Evolutionary conservation across 1,284 basidiomycete species (phyloP).

Genomic region (Cutaneotrichosporon spelunceum): DNA sequence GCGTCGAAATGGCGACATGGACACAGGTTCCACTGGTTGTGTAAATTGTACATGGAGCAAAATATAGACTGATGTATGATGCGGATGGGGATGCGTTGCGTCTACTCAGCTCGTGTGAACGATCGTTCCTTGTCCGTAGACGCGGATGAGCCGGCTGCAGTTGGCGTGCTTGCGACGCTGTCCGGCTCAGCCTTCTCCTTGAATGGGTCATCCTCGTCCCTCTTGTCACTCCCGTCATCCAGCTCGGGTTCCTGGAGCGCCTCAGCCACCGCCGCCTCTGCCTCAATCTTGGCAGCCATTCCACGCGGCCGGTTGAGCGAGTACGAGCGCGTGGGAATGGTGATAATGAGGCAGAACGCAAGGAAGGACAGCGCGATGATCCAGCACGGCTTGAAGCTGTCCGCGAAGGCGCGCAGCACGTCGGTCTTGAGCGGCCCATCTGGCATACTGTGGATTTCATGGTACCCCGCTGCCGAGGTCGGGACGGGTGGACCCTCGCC

Average conservation of each 20-base stretch:
- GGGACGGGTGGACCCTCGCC: constrained; percentile 36
- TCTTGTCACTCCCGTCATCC: neutral
- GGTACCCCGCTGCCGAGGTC: constrained; percentile 36
- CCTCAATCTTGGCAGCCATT: neutral
- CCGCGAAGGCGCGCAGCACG: constrained; percentile 42
- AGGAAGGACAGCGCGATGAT: constrained; percentile 10
- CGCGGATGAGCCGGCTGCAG: neutral
- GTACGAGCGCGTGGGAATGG: constrained; percentile 21
- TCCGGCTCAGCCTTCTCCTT: neutral
- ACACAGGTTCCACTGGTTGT: too few relatives aligned
- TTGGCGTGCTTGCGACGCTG: neutral
- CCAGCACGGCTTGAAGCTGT: constrained; percentile 33
- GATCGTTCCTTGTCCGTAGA: neutral
- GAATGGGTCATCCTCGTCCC: neutral
- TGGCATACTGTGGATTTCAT: constrained; percentile 37
- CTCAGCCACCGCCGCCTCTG: neutral
- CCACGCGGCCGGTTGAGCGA: constrained; percentile 5
- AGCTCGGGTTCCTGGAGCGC: constrained; percentile 38
- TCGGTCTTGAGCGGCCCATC: constrained; percentile 25
- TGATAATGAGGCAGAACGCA: constrained; percentile 13
- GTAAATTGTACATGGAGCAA: neutral
- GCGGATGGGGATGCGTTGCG: neutral
- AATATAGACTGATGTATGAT: neutral
- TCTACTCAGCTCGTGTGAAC: neutral
- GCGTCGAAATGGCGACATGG: too few relatives aligned